Conservation (phyloP, 2,329 filamentous ascomycete species). For the Penicillium sp. region DNA sequence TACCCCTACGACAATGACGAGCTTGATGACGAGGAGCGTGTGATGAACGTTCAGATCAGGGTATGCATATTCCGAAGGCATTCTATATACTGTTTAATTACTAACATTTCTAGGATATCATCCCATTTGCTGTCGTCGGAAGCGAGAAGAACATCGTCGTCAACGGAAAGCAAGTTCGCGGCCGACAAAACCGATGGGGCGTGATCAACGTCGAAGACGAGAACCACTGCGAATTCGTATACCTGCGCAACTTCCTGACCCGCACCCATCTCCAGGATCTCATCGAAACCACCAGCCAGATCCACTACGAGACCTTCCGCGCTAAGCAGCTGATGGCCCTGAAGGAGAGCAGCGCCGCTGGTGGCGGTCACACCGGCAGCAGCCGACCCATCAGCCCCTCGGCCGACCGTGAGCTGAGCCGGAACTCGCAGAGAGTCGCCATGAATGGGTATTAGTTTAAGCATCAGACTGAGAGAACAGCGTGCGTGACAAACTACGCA, state of each 20-base stretch:
- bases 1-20: constrained; percentile 99
- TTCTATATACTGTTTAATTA: constrained; percentile 31
- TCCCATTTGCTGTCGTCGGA: constrained; percentile 96
- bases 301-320: constrained; percentile 99
- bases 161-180: constrained; percentile 93
- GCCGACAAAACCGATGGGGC: constrained; percentile 98
- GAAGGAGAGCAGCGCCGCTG: constrained; percentile 94
- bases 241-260: constrained; percentile 96
- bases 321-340: constrained; percentile 96
- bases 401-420: constrained; percentile 92
- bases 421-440: constrained; percentile 93
- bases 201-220: constrained; percentile 99
- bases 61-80: constrained; percentile 47
- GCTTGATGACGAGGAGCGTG: constrained; percentile 93
- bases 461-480: neutral
- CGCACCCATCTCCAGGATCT: constrained; percentile 97
- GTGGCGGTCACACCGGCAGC: constrained; percentile 56
- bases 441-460: constrained; percentile 90
- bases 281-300: constrained; percentile 98
- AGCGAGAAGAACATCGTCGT: constrained; percentile 98
- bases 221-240: constrained; percentile 99
- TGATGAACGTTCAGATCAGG: constrained; percentile 94
- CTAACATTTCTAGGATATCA: constrained; percentile 64
- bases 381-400: constrained; percentile 93
- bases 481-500: constrained; percentile 1